Percentiles rank a stretch among this genome's conserved stretches.
Conservation (phyloP, 805 yeast species). For the Lipomyces chichibuensis region DNA sequence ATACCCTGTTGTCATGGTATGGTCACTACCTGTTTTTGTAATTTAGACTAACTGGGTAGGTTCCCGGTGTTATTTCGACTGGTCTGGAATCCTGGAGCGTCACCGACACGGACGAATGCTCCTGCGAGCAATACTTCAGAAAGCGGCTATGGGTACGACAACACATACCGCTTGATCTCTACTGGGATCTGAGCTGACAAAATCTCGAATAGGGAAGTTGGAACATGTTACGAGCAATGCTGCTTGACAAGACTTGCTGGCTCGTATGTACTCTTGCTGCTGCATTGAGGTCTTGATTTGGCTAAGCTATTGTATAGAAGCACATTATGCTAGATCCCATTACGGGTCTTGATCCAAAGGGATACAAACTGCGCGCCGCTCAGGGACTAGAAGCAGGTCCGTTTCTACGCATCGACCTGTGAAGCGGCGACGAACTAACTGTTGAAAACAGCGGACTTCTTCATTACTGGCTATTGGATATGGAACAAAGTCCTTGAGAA, state of each 20-base stretch:
- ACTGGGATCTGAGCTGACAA: neutral
- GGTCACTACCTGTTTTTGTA: neutral
- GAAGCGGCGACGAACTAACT: neutral
- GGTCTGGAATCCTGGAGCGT: constrained; percentile 95
- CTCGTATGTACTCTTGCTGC: constrained; percentile 43
- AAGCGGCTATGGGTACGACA: constrained; percentile 72
- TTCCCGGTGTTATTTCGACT: constrained; percentile 95
- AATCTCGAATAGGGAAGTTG: constrained; percentile 64
- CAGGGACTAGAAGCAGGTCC: constrained; percentile 83
- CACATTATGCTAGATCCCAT: constrained; percentile 86
- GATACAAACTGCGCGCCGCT: constrained; percentile 80
- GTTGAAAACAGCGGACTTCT: constrained; percentile 71
- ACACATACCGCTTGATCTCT: neutral
- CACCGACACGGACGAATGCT: constrained; percentile 75
- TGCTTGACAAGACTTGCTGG: constrained; percentile 92
- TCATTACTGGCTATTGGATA: constrained; percentile 97
- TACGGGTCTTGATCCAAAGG: constrained; percentile 91
- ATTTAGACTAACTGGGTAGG: constrained; percentile 38
- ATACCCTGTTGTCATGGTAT: constrained; percentile 73
- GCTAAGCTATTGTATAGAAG: constrained; percentile 44
- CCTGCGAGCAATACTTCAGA: constrained; percentile 80
- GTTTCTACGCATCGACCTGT: neutral
- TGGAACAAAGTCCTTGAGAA: constrained; percentile 97
- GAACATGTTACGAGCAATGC: constrained; percentile 91
- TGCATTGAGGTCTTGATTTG: neutral